A percentile compares a stretch with the other conserved stretches of the same genome.
Conservation (phyloP, 2,329 filamentous ascomycete genomes). For the Neobulgaria alba region DNA sequence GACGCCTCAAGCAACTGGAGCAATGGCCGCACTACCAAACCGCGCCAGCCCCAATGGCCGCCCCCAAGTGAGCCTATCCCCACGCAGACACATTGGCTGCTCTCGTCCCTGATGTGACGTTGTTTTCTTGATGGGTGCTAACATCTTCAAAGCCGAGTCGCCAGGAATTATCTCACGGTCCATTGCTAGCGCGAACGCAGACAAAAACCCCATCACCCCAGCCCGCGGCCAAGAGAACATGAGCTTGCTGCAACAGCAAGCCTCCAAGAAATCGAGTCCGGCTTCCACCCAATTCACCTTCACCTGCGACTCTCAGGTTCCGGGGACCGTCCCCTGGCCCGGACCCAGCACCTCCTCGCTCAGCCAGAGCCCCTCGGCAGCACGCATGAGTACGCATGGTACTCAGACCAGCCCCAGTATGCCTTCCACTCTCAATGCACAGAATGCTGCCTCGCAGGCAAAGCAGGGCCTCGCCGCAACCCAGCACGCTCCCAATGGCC, state of each 20-base stretch:
- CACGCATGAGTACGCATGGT: slow-evolving; percentile 25
- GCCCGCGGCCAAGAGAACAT: slow-evolving; percentile 65
- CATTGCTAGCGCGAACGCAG: slow-evolving; percentile 85
- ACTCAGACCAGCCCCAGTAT: slow-evolving; percentile 29
- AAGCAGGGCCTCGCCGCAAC: slow-evolving; percentile 20
- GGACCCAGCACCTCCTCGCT: slow-evolving; percentile 31
- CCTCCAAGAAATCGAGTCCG: slow-evolving; percentile 50
- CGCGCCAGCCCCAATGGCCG: slow-evolving; percentile 28
- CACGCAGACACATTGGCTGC: no score
- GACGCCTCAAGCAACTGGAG: slow-evolving; percentile 38
- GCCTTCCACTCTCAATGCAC: slow-evolving; percentile 7
- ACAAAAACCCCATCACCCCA: slow-evolving; percentile 52
- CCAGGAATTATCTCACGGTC: slow-evolving; percentile 82
- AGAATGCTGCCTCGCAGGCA: slow-evolving; percentile 17
- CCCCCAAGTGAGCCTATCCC: slow-evolving; percentile 24
- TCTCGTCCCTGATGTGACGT: no score
- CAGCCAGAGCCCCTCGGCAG: slow-evolving; percentile 18
- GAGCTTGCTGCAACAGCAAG: slow-evolving; percentile 67
- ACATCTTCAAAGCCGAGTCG: slow-evolving; percentile 39
- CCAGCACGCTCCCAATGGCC: slow-evolving; percentile 34
- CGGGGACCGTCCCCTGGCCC: slow-evolving; percentile 70
- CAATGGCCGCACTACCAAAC: slow-evolving; percentile 26
- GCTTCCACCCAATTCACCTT: slow-evolving; percentile 91
- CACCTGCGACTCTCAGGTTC: slow-evolving; percentile 84
- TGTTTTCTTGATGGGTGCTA: slow-evolving; percentile 24